phyloP scores from a whole-genome alignment of 768 basidiomycete genomes.

The Lactarius sanguifluus region DNA sequence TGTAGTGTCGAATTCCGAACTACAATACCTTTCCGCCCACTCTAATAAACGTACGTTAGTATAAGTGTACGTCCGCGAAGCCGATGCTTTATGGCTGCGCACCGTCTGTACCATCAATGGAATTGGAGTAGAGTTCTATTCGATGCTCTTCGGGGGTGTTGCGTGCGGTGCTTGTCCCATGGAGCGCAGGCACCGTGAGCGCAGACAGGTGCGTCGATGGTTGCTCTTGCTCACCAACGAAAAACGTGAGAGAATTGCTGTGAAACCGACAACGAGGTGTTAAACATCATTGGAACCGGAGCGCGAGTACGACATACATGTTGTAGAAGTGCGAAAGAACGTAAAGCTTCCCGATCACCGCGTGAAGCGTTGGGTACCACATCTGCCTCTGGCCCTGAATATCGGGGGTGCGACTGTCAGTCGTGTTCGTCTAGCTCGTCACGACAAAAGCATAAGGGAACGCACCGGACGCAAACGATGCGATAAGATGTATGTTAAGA shows the following conservation, averaged over 20 bases:
- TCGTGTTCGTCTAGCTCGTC: not conserved
- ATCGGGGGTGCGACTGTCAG: not conserved
- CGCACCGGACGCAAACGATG: not conserved
- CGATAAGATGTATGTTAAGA: not conserved
- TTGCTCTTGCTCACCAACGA: not conserved
- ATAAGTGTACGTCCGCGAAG: not conserved
- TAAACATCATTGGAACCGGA: not conserved
- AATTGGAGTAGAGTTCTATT: not conserved
- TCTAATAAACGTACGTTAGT: not conserved
- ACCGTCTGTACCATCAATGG: not conserved
- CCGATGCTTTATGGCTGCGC: not conserved
- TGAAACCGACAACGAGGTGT: not conserved
- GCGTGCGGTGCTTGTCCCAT: not conserved
- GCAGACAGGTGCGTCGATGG: not conserved
- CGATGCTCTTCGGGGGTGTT: not conserved
- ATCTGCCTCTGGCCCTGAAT: not conserved
- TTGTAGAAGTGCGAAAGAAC: slow-evolving; percentile 15
- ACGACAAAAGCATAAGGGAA: not conserved
- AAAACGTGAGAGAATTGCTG: not conserved
- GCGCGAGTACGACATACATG: not conserved
- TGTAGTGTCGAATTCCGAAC: not conserved
- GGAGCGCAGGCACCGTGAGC: not conserved
- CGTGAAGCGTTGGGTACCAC: slow-evolving; percentile 16
- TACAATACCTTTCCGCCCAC: not conserved
- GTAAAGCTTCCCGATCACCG: slow-evolving; percentile 13